Base-by-base conservation (phyloP, 2,329 filamentous ascomycete species). In the Cylindrodendrum hubeiense region DNA sequence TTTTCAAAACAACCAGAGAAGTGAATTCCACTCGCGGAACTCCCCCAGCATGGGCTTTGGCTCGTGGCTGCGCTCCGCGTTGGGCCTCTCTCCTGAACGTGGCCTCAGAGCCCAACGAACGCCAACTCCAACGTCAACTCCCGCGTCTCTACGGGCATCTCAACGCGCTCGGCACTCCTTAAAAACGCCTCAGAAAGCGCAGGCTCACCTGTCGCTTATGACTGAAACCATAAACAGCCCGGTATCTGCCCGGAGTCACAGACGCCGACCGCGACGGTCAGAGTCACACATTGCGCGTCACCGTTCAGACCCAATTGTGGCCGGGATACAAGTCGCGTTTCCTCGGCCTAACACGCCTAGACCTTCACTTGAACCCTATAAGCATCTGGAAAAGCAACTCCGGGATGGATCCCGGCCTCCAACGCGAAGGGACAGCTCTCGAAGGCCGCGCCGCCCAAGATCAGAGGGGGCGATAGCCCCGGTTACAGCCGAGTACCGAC, bases 401-500 rank as follows among this genome's bases (percentile, higher is more conserved):
- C 30, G 43, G 8, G 54, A 63, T 33, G 34, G 22, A 4, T 47
- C 46, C 9, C 54, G 24, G n/a, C 57, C 60, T 15, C 60, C 60
- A 21, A 34, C 47, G 33, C 46, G 56, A 22, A 22, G 28, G 5
- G 47, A 50, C 60, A 43, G 41, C 41, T 34, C 52, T 51, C 57
- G 63, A 39, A 58, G 57, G 19, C 61, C 43, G 22, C 49, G 58
- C 33, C 57, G 58, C 41, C 61, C 58, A 50, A 60, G 44, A 58
- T 57, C 59, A 30, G 61, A 49, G 41, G 64, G 67, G 52, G 60
- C 55, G 47, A 53, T 66, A 30, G 53, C 66, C 50, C 44, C 47
- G 3, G 22, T 50, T 19, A 46, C 46, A 6, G 47, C 30, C 3
- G 47, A 63, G 63, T 51, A 52, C 53, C 63, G 60, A 33, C 67